A percentile compares a stretch with the other conserved stretches of the same genome.
Evolutionary conservation across 441 rosid species (phyloP).

Genomic region (Theobroma grandiflorum): DNA sequence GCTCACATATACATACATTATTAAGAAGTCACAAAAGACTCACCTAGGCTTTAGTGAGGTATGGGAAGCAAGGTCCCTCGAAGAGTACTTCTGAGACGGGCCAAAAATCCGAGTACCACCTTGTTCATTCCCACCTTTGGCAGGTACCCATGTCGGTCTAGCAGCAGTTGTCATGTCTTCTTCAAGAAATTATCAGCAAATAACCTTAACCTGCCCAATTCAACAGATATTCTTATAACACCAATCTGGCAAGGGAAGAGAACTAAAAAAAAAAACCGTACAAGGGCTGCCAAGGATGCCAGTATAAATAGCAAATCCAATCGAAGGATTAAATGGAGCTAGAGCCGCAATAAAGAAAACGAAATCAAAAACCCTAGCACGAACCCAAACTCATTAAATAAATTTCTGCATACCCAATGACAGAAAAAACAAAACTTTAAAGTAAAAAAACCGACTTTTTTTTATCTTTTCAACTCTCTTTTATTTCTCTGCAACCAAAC

Average conservation of each 20-base stretch:
- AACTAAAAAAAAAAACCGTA: no score
- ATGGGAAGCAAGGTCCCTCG: conserved; percentile 94
- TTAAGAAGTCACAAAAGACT: conserved; percentile 1
- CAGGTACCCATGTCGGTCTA: conserved; percentile 99
- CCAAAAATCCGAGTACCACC: conserved; percentile 97
- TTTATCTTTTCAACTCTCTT: background rate
- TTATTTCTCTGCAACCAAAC: background rate
- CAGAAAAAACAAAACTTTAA: background rate
- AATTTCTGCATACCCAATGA: background rate
- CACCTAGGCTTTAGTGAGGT: conserved; percentile 85
- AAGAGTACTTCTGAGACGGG: conserved; percentile 94
- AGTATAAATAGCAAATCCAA: no score
- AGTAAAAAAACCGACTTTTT: background rate
- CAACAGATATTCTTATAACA: background rate
- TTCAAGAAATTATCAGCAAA: background rate
- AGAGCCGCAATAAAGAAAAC: no score
- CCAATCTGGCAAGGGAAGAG: no score
- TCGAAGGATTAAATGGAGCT: no score
- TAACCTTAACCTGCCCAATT: background rate
- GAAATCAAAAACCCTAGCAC: background rate
- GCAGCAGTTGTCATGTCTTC: conserved; percentile 89
- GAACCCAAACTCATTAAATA: background rate
- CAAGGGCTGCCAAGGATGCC: no score
- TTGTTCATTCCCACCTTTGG: conserved; percentile 97
- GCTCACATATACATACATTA: background rate